These are phyloP conservation scores for Podospora conica DNA, from an alignment of 495 filamentous ascomycete species.

Conservation along the genomic window DNA sequence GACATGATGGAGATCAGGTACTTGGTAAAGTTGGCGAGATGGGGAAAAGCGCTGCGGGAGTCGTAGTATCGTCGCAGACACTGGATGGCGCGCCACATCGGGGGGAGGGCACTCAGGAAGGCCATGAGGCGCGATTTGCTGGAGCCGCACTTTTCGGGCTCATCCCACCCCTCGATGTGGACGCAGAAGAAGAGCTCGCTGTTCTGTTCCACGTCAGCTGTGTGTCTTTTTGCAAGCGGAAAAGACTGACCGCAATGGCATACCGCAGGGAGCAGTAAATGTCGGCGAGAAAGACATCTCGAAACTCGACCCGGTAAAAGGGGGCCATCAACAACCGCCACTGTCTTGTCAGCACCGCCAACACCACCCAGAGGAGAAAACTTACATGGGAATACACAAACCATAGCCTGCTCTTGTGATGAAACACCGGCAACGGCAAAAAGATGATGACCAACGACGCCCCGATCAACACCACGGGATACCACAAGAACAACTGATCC, in stretches of 20 bases:
- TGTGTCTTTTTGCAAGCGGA: background rate
- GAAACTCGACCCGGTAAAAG: constrained; percentile 87
- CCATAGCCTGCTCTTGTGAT: constrained; percentile 73
- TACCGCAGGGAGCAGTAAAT: constrained; percentile 96
- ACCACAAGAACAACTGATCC: constrained; percentile 72
- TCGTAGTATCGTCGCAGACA: constrained; percentile 86
- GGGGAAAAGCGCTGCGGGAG: constrained; percentile 80
- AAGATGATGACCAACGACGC: constrained; percentile 61
- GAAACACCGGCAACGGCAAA: constrained; percentile 65
- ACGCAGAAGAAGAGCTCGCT: constrained; percentile 92
- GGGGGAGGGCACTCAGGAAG: constrained; percentile 75
- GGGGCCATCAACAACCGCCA: constrained; percentile 81
- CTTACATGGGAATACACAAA: constrained; percentile 76
- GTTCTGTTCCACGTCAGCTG: constrained; percentile 48
- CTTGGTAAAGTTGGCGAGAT: constrained; percentile 87
- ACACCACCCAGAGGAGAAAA: constrained; percentile 6
- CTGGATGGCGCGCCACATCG: constrained; percentile 82
- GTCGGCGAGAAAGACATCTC: constrained; percentile 95
- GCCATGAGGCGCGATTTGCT: constrained; percentile 76
- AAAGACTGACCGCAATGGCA: constrained; percentile 67
- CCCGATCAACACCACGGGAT: constrained; percentile 71
- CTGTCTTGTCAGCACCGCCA: constrained; percentile 39
- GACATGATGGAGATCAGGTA: constrained; percentile 78
- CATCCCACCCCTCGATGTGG: constrained; percentile 66
- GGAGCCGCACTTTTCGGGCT: constrained; percentile 75